These are phyloP conservation scores for Tolypocladium guangdongense DNA, from an alignment of 2,329 filamentous ascomycete species.

Conservation along the genomic window DNA sequence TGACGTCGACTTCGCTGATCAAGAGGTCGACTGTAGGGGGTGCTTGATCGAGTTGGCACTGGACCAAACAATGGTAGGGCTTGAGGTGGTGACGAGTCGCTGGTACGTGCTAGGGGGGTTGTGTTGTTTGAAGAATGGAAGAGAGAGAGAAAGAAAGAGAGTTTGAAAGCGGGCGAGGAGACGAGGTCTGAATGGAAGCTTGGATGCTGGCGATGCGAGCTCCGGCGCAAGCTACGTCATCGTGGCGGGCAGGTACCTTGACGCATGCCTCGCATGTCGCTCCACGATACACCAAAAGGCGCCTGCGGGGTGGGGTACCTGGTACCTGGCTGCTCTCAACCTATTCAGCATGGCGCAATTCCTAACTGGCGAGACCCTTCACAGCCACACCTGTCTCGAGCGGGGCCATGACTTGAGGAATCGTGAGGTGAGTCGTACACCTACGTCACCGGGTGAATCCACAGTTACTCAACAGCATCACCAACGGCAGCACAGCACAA, in stretches of 20 bases:
- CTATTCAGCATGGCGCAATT: background rate
- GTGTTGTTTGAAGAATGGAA: background rate
- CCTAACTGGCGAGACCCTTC: background rate
- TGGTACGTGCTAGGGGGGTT: background rate
- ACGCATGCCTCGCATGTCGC: background rate
- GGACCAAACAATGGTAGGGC: background rate
- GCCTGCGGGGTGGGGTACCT: background rate
- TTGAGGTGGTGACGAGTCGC: background rate
- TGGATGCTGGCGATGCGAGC: background rate
- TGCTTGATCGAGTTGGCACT: background rate
- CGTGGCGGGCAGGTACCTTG: constrained; percentile 2
- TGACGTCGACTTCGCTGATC: background rate
- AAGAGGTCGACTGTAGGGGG: background rate
- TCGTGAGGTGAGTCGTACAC: background rate
- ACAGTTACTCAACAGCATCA: background rate
- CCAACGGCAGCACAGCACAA: background rate
- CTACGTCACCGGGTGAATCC: background rate
- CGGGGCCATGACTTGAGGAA: background rate
- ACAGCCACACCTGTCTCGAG: background rate
- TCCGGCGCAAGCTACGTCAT: constrained; percentile 8
- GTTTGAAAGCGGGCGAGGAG: background rate
- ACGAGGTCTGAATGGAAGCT: background rate
- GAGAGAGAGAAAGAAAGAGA: background rate
- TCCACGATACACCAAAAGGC: background rate
- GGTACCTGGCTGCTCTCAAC: background rate